Evolutionary conservation across 1,284 basidiomycete species (phyloP), one percentile per base, ranked within the genome.

Genomic region (Ceratobasidium sp.): DNA sequence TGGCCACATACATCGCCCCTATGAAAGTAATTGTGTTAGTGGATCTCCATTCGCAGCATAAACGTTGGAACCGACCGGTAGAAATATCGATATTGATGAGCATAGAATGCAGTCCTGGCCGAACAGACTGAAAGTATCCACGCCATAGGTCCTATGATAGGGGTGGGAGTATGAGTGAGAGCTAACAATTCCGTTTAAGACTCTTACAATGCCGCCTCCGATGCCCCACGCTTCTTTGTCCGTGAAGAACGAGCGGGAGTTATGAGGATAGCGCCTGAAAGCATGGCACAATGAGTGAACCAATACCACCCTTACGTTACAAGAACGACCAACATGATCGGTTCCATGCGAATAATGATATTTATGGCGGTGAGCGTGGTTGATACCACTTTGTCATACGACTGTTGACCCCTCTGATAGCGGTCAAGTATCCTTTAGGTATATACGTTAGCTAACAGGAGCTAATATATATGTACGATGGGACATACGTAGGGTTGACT

Each of bases 281-380:
- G n/a, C 33, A 29, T 31, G 7, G 11, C 47, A 17, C 17, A n/a
- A n/a, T n/a, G n/a, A n/a, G n/a, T 8, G 53, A 44, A 47, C 36
- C n/a, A n/a, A n/a, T n/a, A n/a, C n/a, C n/a, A n/a, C n/a, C n/a
- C n/a, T n/a, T n/a, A n/a, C n/a, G n/a, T n/a, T n/a, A n/a, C 15
- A 29, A 24, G 22, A 73, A 27, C 15, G n/a, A n/a, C 80, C 19
- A 54, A 81, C 84, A 90, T 83, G 0, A 87, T 89, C 0, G 91
- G 91, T 75, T 90, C 88, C 90, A 91, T 92, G 19, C 92, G 87
- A 45, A 93, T 87, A 15, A 91, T 89, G 41, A 93, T 90, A 78
- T 94, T 94, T 65, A 93, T 81, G 0, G 91, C 92, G 4, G 90
- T 93, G 78, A 93, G 89, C 0, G 91, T 91, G 1, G 92, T 93